Conservation (phyloP, 1,284 basidiomycete genomes). For the Pterula multifida region DNA sequence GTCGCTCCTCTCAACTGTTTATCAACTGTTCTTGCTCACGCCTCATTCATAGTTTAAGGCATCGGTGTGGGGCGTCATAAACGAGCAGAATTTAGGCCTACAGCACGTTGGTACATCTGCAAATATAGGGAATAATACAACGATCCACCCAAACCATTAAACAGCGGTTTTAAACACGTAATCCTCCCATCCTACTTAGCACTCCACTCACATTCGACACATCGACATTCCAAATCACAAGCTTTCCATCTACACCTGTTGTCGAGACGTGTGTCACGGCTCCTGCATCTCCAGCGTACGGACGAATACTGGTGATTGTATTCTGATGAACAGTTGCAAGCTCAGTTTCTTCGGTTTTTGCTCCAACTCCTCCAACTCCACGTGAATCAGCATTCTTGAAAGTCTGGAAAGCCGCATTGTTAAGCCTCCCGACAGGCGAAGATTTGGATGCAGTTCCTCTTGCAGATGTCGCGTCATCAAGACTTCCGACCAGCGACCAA, state of each 20-base stretch:
- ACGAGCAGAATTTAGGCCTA: slow-evolving; percentile 52
- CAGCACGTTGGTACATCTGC: slow-evolving; percentile 15
- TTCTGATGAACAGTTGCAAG: slow-evolving; percentile 92
- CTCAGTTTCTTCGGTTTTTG: slow-evolving; percentile 48
- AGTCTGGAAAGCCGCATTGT: slow-evolving; percentile 90
- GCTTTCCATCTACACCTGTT: slow-evolving; percentile 88
- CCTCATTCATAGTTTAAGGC: slow-evolving; percentile 67
- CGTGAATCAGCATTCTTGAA: slow-evolving; percentile 91
- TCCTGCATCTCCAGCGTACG: slow-evolving; percentile 58
- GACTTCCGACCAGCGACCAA: slow-evolving; percentile 70
- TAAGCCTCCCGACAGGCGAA: slow-evolving; percentile 69
- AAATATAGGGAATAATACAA: slow-evolving; percentile 18
- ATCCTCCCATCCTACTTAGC: slow-evolving; percentile 33
- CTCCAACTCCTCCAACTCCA: slow-evolving; percentile 37
- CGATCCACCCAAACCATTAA: slow-evolving; percentile 21
- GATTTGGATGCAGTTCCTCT: slow-evolving; percentile 23
- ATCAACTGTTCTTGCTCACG: neutral
- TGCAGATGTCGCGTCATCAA: slow-evolving; percentile 64
- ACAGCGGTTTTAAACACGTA: slow-evolving; percentile 24
- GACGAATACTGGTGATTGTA: slow-evolving; percentile 86
- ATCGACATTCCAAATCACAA: slow-evolving; percentile 79
- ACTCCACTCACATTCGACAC: slow-evolving; percentile 19
- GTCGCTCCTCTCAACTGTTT: slow-evolving; percentile 15
- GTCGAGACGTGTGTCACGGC: slow-evolving; percentile 75
- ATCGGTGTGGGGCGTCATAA: slow-evolving; percentile 89